Base-by-base conservation (phyloP, 2,329 filamentous ascomycete species). In the Stagonosporopsis vannaccii region DNA sequence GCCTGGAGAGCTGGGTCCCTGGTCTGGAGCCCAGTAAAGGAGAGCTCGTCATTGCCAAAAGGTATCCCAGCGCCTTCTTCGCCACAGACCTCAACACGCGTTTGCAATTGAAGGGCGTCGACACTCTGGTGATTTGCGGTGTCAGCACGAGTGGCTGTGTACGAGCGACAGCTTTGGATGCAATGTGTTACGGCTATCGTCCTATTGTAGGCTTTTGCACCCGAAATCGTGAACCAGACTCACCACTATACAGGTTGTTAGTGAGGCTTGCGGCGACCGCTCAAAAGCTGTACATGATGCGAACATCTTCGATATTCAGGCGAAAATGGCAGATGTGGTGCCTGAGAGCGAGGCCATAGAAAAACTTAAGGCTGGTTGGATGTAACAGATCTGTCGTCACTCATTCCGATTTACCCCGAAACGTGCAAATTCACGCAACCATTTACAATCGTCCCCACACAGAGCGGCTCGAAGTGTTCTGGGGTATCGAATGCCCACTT, bases 81-180 rank as follows among this genome's bases (percentile, higher is more conserved):
- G 79, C 77, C 13, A 82, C 80, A 22, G 73, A 77, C 6, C 71
- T 81, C 35, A 73, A 73, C 22, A 75, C 75, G 1, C 71, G 78
- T 35, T 69, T 81, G 30, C 71, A 73, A 19, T 56, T 77, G 5
- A 65, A 73, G 44, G 70, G 70, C 25, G 67, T 78, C n/a, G 78
- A 81, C 56, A 80, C 78, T 6, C 62, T 80, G 20, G 77, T 82
- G 6, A 68, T 82, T 15, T 80, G 79, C 58, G 80, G 80, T 17
- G 79, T 82, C 37, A 80, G 78, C 66, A 82, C 79, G 13, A 78
- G 75, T 55, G 80, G 80, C 1, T 81, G 80, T 60, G 79, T 81
- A 47, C 71, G 80, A 44, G 79, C 79, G 1, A 78, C 71, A 13
- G 76, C 78, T 2, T 60, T 81, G 46, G 80, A 82, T 56, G 74